Evolutionary conservation across 768 basidiomycete genomes (phyloP).

Genomic region (Suillus tomentosus): DNA sequence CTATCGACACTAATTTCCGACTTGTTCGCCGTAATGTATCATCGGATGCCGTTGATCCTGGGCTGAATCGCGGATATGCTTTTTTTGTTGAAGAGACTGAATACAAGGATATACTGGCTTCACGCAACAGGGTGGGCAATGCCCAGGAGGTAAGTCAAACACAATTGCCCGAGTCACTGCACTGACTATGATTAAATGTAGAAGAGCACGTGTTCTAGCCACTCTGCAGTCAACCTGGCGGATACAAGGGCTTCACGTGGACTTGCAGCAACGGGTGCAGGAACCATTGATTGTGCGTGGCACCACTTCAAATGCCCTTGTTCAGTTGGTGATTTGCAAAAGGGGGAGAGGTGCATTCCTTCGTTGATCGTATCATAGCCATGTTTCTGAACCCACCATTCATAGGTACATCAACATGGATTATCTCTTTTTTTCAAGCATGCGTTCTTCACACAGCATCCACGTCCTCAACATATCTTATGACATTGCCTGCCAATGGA

Average conservation of each 20-base stretch:
- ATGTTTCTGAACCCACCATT: not conserved
- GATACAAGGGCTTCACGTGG: no score
- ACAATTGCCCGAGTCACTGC: not conserved
- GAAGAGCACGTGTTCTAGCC: not conserved
- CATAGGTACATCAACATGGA: constrained; percentile 9
- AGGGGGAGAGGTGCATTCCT: constrained; percentile 15
- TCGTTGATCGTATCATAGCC: no score
- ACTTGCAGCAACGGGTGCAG: constrained; percentile 14
- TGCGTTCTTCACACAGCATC: no score
- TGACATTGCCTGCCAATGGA: no score
- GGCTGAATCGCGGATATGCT: constrained; percentile 26
- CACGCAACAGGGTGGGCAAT: constrained; percentile 9
- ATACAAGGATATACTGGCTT: constrained; percentile 20
- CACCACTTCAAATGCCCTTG: constrained; percentile 9
- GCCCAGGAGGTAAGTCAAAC: constrained; percentile 1
- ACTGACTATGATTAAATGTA: not conserved
- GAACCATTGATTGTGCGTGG: constrained; percentile 3
- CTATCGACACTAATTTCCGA: constrained; percentile 36
- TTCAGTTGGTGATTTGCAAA: constrained; percentile 13
- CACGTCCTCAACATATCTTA: no score
- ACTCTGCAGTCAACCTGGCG: no score
- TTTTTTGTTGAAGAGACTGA: constrained; percentile 29
- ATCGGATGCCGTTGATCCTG: constrained; percentile 27
- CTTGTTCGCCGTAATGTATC: constrained; percentile 28
- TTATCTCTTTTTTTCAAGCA: constrained; percentile 2